Percentiles rank a stretch among this genome's conserved stretches.
Evolutionary conservation across 306 rosid species (phyloP).

Genomic region (Rosa multiflora): DNA sequence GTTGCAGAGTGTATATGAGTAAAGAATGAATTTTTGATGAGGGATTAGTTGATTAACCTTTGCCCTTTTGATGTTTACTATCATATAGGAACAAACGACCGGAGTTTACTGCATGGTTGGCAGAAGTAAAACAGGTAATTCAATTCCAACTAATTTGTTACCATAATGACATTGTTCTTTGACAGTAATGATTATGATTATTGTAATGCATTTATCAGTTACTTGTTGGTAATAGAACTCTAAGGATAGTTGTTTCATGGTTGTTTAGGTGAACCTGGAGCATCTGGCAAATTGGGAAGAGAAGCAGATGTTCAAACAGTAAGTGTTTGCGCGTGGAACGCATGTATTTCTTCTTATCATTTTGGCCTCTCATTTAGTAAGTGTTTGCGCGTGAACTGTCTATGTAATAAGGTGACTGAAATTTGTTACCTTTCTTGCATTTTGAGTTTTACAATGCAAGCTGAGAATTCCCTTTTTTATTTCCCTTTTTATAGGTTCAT

Average conservation of each 20-base stretch:
- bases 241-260: constrained; percentile 20
- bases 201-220: not conserved
- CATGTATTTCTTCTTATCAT: not conserved
- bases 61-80: constrained; percentile 18
- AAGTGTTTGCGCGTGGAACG: constrained; percentile 30
- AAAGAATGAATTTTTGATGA: not conserved
- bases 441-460: not conserved
- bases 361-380: not conserved
- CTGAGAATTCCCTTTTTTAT: not conserved
- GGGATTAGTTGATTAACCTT: not conserved
- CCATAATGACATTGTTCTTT: not conserved
- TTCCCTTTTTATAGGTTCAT: constrained; percentile 64
- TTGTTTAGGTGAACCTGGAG: constrained; percentile 80
- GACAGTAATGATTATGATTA: not conserved
- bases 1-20: not conserved
- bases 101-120: constrained; percentile 96
- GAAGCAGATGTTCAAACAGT: constrained; percentile 93
- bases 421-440: not conserved
- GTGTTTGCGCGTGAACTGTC: not conserved
- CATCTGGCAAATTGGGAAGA: constrained; percentile 93
- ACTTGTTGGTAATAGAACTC: constrained; percentile 4
- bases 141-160: constrained; percentile 6
- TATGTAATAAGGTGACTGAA: not conserved
- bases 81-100: constrained; percentile 88
- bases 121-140: constrained; percentile 84